Percentiles rank a stretch among this genome's conserved stretches.
phyloP scores from a whole-genome alignment of 768 basidiomycete species.

The Amanita muscaria region DNA sequence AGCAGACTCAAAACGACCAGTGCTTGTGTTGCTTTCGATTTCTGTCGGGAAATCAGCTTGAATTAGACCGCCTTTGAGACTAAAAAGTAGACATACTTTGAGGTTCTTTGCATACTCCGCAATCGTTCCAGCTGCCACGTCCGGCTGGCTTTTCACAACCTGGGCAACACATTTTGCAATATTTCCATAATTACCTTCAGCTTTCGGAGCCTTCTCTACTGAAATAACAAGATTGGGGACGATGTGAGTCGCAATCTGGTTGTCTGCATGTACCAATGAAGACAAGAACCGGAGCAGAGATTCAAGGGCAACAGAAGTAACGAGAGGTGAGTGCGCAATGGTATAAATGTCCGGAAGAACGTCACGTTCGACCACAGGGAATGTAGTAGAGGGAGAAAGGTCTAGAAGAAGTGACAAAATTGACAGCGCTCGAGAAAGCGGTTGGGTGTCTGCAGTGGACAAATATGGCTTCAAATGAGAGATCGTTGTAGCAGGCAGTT shows the following conservation, averaged over 20 bases:
- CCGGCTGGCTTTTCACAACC: conserved; percentile 63
- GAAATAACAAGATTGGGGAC: conserved; percentile 66
- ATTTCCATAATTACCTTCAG: conserved; percentile 52
- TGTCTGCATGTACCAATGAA: conserved; percentile 75
- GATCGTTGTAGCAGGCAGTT: conserved; percentile 55
- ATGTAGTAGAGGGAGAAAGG: conserved; percentile 55
- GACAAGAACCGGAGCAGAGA: conserved; percentile 76
- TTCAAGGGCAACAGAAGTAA: conserved; percentile 73
- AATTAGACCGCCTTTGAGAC: neutral
- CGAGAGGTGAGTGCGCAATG: conserved; percentile 70
- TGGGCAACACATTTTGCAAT: conserved; percentile 82
- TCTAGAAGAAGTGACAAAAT: conserved; percentile 63
- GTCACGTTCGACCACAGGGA: conserved; percentile 70
- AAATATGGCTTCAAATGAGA: conserved; percentile 71
- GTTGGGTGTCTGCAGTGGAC: conserved; percentile 64
- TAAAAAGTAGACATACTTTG: conserved; percentile 40
- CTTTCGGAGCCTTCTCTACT: conserved; percentile 55
- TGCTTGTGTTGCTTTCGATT: conserved; percentile 55
- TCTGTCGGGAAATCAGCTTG: conserved; percentile 18
- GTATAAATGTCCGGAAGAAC: conserved; percentile 56
- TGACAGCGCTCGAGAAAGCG: conserved; percentile 64
- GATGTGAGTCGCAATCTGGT: conserved; percentile 72
- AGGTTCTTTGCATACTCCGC: conserved; percentile 77
- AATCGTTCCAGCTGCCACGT: conserved; percentile 74
- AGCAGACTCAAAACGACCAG: conserved; percentile 77